These are phyloP conservation scores for Penicillium sp. DNA, from an alignment of 2,329 filamentous ascomycete genomes.

Conservation along the genomic window DNA sequence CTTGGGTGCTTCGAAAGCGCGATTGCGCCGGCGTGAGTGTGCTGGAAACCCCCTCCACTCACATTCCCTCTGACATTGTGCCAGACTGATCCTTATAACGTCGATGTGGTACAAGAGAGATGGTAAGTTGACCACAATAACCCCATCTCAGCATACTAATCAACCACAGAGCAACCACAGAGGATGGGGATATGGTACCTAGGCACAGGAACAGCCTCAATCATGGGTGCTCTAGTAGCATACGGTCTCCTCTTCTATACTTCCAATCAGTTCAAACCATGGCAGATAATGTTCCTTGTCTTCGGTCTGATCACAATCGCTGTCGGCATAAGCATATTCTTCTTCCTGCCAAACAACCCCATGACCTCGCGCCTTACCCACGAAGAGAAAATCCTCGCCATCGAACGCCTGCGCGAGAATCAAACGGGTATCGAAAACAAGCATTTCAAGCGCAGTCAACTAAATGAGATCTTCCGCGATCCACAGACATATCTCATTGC, in stretches of 20 bases:
- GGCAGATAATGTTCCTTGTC: conserved; percentile 51
- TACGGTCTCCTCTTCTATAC: conserved; percentile 57
- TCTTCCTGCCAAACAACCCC: conserved; percentile 40
- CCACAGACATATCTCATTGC: conserved; percentile 38
- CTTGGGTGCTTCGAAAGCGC: conserved; percentile 57
- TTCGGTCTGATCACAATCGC: conserved; percentile 37
- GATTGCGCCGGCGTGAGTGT: conserved; percentile 51
- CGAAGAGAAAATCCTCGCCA: conserved; percentile 32
- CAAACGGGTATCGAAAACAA: conserved; percentile 37
- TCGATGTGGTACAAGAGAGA: conserved; percentile 56
- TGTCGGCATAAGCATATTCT: conserved; percentile 40
- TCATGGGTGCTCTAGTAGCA: conserved; percentile 56
- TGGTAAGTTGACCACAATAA: conserved; percentile 14
- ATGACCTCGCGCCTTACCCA: conserved; percentile 31
- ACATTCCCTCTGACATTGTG: conserved; percentile 2
- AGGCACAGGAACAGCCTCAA: conserved; percentile 57
- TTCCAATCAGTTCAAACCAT: conserved; percentile 39
- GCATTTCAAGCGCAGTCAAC: conserved; percentile 37
- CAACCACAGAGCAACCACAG: conserved; percentile 56
- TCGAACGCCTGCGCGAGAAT: conserved; percentile 39
- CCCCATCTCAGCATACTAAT: conserved; percentile 1
- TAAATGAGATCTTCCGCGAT: conserved; percentile 37
- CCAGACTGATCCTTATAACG: conserved; percentile 54
- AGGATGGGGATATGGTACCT: conserved; percentile 64
- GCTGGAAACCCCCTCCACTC: neutral